phyloP scores from a whole-genome alignment of 129 eudicot genomes.

The Pseudognaphalium luteoalbum region DNA sequence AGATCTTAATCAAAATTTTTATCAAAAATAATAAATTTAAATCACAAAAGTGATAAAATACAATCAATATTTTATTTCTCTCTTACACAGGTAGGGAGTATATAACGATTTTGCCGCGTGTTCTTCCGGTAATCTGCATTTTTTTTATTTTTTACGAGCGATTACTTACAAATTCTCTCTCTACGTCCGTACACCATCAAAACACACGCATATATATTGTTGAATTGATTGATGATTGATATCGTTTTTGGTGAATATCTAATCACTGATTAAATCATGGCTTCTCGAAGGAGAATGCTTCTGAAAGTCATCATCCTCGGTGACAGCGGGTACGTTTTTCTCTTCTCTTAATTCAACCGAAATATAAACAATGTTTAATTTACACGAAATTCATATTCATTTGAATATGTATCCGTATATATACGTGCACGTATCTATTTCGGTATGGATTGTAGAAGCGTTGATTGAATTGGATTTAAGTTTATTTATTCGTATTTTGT shows the following conservation, averaged over 20 bases:
- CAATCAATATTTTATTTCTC: no score
- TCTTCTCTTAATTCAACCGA: background rate
- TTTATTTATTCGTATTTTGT: background rate
- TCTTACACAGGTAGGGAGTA: background rate
- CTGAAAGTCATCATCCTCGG: slow-evolving; percentile 79
- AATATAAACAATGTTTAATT: background rate
- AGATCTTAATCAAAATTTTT: no score
- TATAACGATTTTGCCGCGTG: slow-evolving; percentile 27
- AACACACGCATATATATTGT: background rate
- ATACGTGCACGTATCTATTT: no score
- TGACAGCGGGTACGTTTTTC: slow-evolving; percentile 54
- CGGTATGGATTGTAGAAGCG: background rate
- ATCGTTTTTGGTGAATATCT: slow-evolving; percentile 9
- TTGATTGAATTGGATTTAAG: background rate
- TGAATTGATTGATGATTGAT: no score
- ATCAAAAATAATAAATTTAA: no score
- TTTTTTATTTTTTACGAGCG: background rate
- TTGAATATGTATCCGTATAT: background rate
- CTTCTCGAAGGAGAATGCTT: slow-evolving; percentile 76
- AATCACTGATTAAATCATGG: slow-evolving; percentile 37
- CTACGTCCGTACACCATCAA: background rate
- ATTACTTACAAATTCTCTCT: background rate
- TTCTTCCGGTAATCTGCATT: slow-evolving; percentile 20
- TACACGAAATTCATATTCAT: background rate
- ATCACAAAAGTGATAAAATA: no score